Base-by-base conservation (phyloP, 2,329 filamentous ascomycete species). In the Colletotrichum sp. region DNA sequence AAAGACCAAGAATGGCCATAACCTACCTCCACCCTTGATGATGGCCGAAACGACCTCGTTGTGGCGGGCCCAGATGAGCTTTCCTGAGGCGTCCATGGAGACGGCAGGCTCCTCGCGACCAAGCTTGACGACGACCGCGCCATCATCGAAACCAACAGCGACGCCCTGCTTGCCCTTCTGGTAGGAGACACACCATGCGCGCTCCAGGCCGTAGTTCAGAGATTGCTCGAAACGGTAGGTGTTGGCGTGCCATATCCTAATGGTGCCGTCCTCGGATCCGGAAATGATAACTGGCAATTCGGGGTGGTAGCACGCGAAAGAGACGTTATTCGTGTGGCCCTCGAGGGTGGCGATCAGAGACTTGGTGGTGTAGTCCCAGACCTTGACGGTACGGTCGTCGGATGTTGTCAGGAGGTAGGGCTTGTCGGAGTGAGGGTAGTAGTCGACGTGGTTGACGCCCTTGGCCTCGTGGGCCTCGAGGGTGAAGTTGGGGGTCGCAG, bases 301-400 rank as follows among this genome's bases (percentile, higher is more conserved):
- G 3, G 97, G 97, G 85, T 99, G 97, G 84, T 99, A 99, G 86
- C 96, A 98, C 66, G 97, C 97, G 82, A 99, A 99, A 4, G 96
- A 98, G 64, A 99, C 97, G 82, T 99, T 99, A 85, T 96, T 98
- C 34, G 96, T 98, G 85, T 99, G 97, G 32, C 97, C 97, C 85
- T 99, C 97, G 64, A 99, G 90, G 4, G 96, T 99, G 34, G 97
- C 97, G 83, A 99, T 98, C 79, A 99, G 89, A 15, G 96, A 97
- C 87, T 99, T 99, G 65, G 96, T 99, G 15, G 96, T 99, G 88
- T 99, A 99, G 84, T 99, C 97, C 96, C 97, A 99, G 71, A 99
- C 92, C 89, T 99, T 99, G 81, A 99, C 95, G 15, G 77, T 79
- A 16, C 70, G 71, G 43, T 99, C 97, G 84, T 99, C 97, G 9